A percentile compares a stretch with the other conserved stretches of the same genome.
These are phyloP conservation scores for Closterium sp. DNA, from an alignment of 139 green algal species.

Conservation along the genomic window DNA sequence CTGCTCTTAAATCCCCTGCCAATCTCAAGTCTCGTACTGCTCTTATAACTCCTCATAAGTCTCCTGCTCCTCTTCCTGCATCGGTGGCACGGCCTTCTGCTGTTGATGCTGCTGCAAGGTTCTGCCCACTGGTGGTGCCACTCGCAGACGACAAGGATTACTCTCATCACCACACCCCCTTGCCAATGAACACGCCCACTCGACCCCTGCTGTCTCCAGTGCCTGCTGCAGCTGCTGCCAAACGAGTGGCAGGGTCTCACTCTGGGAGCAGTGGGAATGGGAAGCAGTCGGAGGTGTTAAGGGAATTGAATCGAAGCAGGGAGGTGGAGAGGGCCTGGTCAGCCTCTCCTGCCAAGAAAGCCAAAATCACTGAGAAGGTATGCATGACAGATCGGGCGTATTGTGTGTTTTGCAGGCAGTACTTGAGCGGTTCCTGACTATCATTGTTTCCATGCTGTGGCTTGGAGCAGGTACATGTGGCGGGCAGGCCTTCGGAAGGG, in stretches of 20 bases:
- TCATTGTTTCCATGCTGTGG: neutral
- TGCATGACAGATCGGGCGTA: neutral
- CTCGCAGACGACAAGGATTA: neutral
- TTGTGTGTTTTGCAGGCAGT: neutral
- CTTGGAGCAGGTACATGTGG: neutral
- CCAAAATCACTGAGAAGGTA: neutral
- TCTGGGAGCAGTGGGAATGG: neutral
- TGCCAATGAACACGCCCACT: neutral
- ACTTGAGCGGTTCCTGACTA: neutral
- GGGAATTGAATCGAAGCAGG: neutral
- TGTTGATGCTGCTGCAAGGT: neutral
- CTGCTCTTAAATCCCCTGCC: neutral
- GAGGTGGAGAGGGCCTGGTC: neutral
- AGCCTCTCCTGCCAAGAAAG: neutral
- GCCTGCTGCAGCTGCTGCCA: neutral
- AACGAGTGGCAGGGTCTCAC: too few species aligned
- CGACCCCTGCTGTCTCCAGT: neutral
- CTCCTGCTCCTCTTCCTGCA: neutral
- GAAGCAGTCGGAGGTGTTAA: neutral
- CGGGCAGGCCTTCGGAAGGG: neutral
- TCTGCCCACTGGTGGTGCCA: neutral
- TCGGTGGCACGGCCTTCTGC: neutral
- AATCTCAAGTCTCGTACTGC: neutral
- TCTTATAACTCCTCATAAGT: neutral
- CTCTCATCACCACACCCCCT: neutral